These are phyloP conservation scores for Grosmannia huntii DNA, from an alignment of 2,329 filamentous ascomycete species.

Conservation along the genomic window DNA sequence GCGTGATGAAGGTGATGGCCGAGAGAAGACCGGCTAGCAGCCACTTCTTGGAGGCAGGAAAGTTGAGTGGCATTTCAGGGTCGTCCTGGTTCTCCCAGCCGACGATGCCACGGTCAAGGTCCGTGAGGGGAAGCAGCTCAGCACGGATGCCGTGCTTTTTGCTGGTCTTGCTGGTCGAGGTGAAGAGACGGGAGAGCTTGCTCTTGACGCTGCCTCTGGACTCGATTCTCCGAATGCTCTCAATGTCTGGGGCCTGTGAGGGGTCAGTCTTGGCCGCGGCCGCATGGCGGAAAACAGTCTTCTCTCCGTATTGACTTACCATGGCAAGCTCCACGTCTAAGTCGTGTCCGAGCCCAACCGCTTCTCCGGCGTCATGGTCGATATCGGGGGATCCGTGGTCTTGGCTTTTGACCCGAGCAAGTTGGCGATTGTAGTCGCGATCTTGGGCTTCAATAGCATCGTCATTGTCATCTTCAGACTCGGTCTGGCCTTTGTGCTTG, in stretches of 20 bases:
- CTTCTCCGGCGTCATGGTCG: not conserved
- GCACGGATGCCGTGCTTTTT: too few relatives aligned
- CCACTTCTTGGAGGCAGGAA: conserved; percentile 43
- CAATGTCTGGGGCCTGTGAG: too few relatives aligned
- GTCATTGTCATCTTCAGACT: conserved; percentile 9
- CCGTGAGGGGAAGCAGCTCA: too few relatives aligned
- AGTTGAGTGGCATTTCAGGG: conserved; percentile 26
- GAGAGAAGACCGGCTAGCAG: conserved; percentile 39
- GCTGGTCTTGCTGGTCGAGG: too few relatives aligned
- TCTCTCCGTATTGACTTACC: not conserved
- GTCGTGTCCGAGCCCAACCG: not conserved
- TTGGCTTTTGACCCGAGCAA: not conserved
- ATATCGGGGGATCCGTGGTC: not conserved
- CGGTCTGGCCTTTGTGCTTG: not conserved
- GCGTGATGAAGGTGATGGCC: conserved; percentile 50
- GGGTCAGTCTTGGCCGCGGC: too few relatives aligned
- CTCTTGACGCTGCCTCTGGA: too few relatives aligned
- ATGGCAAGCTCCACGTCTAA: not conserved
- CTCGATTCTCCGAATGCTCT: too few relatives aligned
- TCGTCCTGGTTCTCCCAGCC: too few relatives aligned
- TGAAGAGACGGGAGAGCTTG: too few relatives aligned
- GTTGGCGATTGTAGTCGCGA: not conserved
- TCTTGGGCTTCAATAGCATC: not conserved
- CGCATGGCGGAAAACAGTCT: too few relatives aligned
- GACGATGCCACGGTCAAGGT: too few relatives aligned